Evolutionary conservation across 1,284 basidiomycete genomes (phyloP).

Genomic region (Fomitopsis palustris): DNA sequence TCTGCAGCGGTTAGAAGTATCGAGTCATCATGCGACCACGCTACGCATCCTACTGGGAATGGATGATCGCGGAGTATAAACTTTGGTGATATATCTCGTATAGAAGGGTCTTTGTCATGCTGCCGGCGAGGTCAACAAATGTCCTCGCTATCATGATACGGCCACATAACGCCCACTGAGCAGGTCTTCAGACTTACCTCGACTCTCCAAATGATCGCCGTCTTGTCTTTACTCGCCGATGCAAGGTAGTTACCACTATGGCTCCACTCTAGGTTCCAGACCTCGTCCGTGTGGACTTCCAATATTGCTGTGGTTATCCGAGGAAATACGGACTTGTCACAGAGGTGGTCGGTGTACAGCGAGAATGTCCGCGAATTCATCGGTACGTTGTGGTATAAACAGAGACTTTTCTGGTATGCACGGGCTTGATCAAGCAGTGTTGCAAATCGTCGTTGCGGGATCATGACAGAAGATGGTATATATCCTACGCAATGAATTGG

Average conservation of each 20-base stretch:
- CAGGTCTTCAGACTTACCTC: conserved; percentile 51
- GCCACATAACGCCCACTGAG: not conserved
- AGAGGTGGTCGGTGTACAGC: conserved; percentile 83
- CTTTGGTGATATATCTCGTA: conserved; percentile 58
- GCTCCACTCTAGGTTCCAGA: conserved; percentile 96
- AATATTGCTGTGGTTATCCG: conserved; percentile 81
- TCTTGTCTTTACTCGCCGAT: conserved; percentile 84
- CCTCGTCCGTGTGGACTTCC: conserved; percentile 86
- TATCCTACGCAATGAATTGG: conserved; percentile 48
- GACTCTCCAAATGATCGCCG: conserved; percentile 87
- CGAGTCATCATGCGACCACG: conserved; percentile 88
- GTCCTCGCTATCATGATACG: not conserved
- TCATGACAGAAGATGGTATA: conserved; percentile 89
- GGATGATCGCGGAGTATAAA: conserved; percentile 71
- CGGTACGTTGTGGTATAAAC: conserved; percentile 78
- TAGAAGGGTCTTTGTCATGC: conserved; percentile 46
- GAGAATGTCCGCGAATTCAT: conserved; percentile 63
- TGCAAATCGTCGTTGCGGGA: conserved; percentile 85
- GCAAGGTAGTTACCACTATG: conserved; percentile 85
- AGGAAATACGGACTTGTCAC: conserved; percentile 82
- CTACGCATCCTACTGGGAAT: conserved; percentile 74
- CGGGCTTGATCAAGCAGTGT: conserved; percentile 87
- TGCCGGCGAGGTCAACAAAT: conserved; percentile 19
- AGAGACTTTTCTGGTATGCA: conserved; percentile 72
- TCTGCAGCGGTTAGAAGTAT: conserved; percentile 82